Evolutionary conservation across 495 filamentous ascomycete species (phyloP).

Genomic region (Daldinia grandis): DNA sequence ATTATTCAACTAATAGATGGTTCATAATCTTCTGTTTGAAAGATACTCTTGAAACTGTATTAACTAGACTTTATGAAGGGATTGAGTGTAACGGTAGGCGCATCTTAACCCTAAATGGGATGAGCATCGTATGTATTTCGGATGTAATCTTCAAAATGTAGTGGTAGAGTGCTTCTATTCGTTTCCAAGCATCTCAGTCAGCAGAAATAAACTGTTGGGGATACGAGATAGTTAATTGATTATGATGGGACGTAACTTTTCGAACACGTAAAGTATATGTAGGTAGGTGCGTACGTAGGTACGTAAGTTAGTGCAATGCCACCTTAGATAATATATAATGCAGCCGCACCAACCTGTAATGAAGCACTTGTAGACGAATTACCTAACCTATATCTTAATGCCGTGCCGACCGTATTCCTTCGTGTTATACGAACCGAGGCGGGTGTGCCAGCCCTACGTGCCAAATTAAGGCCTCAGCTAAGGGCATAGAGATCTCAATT

Average conservation of each 20-base stretch:
- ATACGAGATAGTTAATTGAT: conserved; percentile 7
- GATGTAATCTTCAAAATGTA: neutral
- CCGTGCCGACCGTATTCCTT: neutral
- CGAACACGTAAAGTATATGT: neutral
- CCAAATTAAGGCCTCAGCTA: conserved; percentile 31
- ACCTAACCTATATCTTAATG: too few relatives aligned
- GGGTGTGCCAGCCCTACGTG: conserved; percentile 24
- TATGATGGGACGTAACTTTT: neutral
- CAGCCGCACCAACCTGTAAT: neutral
- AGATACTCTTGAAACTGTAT: too few relatives aligned
- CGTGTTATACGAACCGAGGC: neutral
- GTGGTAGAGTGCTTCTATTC: neutral
- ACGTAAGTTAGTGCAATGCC: neutral
- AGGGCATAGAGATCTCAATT: conserved; percentile 21
- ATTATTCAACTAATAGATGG: too few relatives aligned
- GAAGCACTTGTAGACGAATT: neutral
- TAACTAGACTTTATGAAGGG: too few relatives aligned
- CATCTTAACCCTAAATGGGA: too few relatives aligned
- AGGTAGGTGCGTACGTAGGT: neutral
- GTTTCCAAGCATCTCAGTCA: conserved; percentile 26
- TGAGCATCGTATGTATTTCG: neutral
- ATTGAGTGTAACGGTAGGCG: too few relatives aligned
- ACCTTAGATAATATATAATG: too few relatives aligned
- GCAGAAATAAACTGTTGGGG: neutral
- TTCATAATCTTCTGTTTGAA: too few relatives aligned